Conservation (phyloP, 1,284 basidiomycete genomes). For the Mycena citricolor region DNA sequence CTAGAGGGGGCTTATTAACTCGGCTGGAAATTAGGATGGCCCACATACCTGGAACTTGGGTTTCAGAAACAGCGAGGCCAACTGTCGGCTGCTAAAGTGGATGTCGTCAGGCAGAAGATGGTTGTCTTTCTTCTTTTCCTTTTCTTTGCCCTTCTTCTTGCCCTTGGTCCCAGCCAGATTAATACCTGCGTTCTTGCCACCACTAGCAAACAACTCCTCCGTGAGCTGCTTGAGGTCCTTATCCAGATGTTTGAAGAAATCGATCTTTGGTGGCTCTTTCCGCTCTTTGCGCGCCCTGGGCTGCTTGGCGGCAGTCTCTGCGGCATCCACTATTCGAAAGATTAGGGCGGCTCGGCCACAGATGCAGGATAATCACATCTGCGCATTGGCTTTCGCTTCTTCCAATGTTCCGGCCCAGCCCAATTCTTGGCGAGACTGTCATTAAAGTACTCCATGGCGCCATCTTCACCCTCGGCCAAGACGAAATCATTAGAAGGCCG, state of each 20-base stretch:
- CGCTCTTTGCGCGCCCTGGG: slow-evolving; percentile 66
- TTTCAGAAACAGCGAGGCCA: slow-evolving; percentile 93
- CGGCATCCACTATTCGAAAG: slow-evolving; percentile 48
- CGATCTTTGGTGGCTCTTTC: slow-evolving; percentile 88
- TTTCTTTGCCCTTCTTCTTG: slow-evolving; percentile 55
- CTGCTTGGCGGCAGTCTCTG: slow-evolving; percentile 38
- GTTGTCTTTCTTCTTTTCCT: slow-evolving; percentile 71
- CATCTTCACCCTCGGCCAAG: slow-evolving; percentile 70
- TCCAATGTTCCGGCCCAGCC: slow-evolving; percentile 99
- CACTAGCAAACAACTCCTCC: slow-evolving; percentile 82
- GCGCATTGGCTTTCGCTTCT: slow-evolving; percentile 74
- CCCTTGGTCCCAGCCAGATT: slow-evolving; percentile 63
- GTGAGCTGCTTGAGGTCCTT: slow-evolving; percentile 70
- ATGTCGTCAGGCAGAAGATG: slow-evolving; percentile 94
- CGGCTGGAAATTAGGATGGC: slow-evolving; percentile 9
- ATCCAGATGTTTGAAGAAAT: slow-evolving; percentile 69
- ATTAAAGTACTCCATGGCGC: slow-evolving; percentile 95
- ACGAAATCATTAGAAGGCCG: slow-evolving; percentile 71
- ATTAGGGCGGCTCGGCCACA: background rate
- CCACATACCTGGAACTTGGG: slow-evolving; percentile 86
- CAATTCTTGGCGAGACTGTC: slow-evolving; percentile 89
- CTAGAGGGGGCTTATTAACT: slow-evolving; percentile 39
- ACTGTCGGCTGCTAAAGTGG: slow-evolving; percentile 90
- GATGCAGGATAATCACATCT: slow-evolving; percentile 49
- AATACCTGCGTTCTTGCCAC: slow-evolving; percentile 63